A percentile compares a stretch with the other conserved stretches of the same genome.
Evolutionary conservation across 192 early-diverging fungal genomes (phyloP).

Genomic region (Coemansia sp.): DNA sequence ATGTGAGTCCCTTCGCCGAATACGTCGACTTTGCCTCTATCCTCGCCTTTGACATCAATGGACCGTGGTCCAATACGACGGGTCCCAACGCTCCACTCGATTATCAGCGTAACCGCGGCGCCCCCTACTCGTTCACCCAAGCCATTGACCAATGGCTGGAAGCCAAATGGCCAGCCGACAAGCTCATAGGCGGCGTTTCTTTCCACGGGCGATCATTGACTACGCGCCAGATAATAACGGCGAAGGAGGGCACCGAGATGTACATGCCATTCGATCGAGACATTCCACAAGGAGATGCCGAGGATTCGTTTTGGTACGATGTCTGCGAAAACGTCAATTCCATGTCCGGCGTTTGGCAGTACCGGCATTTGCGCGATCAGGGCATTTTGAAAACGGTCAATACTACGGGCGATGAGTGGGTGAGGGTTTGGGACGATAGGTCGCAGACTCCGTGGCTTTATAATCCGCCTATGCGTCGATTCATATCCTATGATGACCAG

Average conservation of each 20-base stretch:
- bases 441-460: constrained; percentile 59
- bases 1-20: constrained; percentile 60
- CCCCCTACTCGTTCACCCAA: constrained; percentile 41
- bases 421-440: constrained; percentile 55
- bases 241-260: constrained; percentile 42
- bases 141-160: constrained; percentile 56
- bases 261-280: constrained; percentile 41
- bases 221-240: constrained; percentile 41
- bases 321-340: constrained; percentile 43
- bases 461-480: constrained; percentile 59
- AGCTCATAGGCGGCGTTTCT: constrained; percentile 61
- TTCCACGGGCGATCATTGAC: constrained; percentile 61
- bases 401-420: constrained; percentile 56
- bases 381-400: constrained; percentile 48
- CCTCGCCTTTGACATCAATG: constrained; percentile 67
- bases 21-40: constrained; percentile 67
- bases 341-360: constrained; percentile 65
- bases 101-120: constrained; percentile 33
- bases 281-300: constrained; percentile 58
- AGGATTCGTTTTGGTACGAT: constrained; percentile 51
- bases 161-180: constrained; percentile 61
- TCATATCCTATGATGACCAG: constrained; percentile 79
- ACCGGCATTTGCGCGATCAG: constrained; percentile 57
- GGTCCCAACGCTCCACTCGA: constrained; percentile 65
- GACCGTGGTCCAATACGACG: constrained; percentile 58